Evolutionary conservation across 2,329 filamentous ascomycete species (phyloP).

Genomic region (Aureobasidium lini): DNA sequence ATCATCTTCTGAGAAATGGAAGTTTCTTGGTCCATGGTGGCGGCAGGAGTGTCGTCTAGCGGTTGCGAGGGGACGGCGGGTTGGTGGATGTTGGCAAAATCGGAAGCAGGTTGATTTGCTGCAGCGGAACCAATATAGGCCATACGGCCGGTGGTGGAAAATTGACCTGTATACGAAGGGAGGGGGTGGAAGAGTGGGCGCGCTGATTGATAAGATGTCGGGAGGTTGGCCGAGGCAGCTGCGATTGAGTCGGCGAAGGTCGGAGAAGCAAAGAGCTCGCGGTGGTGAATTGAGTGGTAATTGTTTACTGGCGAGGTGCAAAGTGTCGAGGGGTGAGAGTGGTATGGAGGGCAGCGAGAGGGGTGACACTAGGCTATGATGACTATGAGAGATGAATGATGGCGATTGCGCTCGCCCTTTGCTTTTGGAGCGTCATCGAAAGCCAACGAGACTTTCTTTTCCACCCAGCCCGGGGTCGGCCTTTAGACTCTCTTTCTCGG

Average conservation of each 20-base stretch:
- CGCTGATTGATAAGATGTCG: slow-evolving; percentile 4
- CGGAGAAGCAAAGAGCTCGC: not conserved
- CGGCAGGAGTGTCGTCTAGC: slow-evolving; percentile 19
- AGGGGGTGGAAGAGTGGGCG: not conserved
- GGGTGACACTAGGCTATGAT: not conserved
- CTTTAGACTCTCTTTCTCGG: not conserved
- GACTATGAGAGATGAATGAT: not conserved
- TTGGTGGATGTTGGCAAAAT: slow-evolving; percentile 22
- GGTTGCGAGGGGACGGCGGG: not conserved
- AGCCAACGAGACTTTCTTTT: not conserved
- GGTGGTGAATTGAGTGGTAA: not conserved
- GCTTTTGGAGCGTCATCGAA: not conserved
- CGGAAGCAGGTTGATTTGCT: slow-evolving; percentile 6
- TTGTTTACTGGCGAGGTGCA: not conserved
- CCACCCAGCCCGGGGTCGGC: not conserved
- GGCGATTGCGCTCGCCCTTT: not conserved
- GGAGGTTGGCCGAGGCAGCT: not conserved
- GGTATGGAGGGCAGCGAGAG: not conserved
- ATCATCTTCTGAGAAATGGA: slow-evolving; percentile 88
- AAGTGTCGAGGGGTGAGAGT: not conserved
- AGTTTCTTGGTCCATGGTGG: slow-evolving; percentile 54
- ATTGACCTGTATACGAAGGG: not conserved
- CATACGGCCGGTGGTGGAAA: slow-evolving; percentile 5
- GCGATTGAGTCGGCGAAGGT: not conserved
- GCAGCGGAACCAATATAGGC: slow-evolving; percentile 6